Conservation (phyloP, 306 rosid genomes). For the Sphenostylis stenocarpa region DNA sequence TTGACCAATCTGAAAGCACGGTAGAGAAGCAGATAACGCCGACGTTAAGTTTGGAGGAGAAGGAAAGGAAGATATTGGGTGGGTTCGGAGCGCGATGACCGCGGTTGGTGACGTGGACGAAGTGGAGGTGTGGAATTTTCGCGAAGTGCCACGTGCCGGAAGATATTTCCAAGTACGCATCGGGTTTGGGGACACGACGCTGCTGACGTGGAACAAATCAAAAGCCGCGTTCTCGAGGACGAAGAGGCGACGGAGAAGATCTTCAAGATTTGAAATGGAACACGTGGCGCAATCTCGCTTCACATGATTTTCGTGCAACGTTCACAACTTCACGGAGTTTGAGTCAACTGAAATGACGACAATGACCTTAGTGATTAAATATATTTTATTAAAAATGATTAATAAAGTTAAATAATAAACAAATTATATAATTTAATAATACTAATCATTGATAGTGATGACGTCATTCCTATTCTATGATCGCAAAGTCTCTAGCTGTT, state of each 20-base stretch:
- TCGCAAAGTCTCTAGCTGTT: no score
- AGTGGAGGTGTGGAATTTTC: conserved; percentile 50
- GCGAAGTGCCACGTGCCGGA: conserved; percentile 41
- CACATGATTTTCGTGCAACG: neutral
- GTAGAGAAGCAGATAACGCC: conserved; percentile 36
- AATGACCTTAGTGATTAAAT: neutral
- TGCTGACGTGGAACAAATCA: conserved; percentile 60
- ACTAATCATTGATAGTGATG: no score
- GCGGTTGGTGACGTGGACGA: conserved; percentile 50
- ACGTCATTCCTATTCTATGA: no score
- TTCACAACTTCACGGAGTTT: neutral
- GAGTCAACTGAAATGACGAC: neutral
- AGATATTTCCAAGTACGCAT: conserved; percentile 60
- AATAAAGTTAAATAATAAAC: no score
- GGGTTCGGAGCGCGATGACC: conserved; percentile 5
- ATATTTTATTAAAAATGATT: no score
- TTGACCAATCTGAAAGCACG: conserved; percentile 40
- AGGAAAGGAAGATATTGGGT: conserved; percentile 33
- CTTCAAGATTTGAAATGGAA: conserved; percentile 40
- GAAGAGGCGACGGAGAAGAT: conserved; percentile 25
- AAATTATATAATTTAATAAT: no score
- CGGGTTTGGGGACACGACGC: conserved; percentile 1
- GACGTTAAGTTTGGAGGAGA: conserved; percentile 24
- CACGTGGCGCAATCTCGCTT: conserved; percentile 39
- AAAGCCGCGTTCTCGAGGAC: conserved; percentile 47